These are phyloP conservation scores for Protomyces gravidus DNA, from an alignment of 1,139 yeast genomes.

Conservation along the genomic window DNA sequence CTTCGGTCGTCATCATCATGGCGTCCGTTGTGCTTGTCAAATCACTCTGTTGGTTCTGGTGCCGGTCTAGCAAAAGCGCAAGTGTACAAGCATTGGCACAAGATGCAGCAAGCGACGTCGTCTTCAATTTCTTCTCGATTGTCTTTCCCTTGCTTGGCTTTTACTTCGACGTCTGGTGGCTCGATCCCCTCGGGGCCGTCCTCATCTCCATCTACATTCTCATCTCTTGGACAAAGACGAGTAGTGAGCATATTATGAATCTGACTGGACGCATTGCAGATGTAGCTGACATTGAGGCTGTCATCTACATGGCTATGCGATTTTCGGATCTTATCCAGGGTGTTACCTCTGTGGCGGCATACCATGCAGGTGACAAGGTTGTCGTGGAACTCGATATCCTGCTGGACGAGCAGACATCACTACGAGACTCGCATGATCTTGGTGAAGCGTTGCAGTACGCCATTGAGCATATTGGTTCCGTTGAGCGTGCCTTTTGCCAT, in stretches of 20 bases:
- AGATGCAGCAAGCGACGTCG: slow-evolving; percentile 73
- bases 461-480: slow-evolving; percentile 51
- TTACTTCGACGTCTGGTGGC: slow-evolving; percentile 57
- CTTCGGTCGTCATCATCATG: slow-evolving; percentile 60
- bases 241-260: slow-evolving; percentile 61
- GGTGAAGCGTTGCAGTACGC: slow-evolving; percentile 81
- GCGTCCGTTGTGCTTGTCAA: slow-evolving; percentile 57
- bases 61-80: slow-evolving; percentile 58
- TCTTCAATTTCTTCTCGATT: slow-evolving; percentile 63
- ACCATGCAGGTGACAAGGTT: slow-evolving; percentile 72
- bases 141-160: slow-evolving; percentile 64
- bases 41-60: slow-evolving; percentile 60
- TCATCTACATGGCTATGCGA: slow-evolving; percentile 61
- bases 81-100: slow-evolving; percentile 76
- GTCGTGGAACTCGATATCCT: slow-evolving; percentile 75
- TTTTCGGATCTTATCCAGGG: slow-evolving; percentile 65
- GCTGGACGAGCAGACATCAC: slow-evolving; percentile 50
- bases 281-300: slow-evolving; percentile 54
- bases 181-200: slow-evolving; percentile 71
- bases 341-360: slow-evolving; percentile 64
- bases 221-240: slow-evolving; percentile 55
- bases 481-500: slow-evolving; percentile 78
- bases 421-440: slow-evolving; percentile 70
- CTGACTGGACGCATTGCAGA: slow-evolving; percentile 71
- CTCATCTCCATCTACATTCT: slow-evolving; percentile 59